Conservation (phyloP, 306 rosid genomes). For the Fragaria ananassa region DNA sequence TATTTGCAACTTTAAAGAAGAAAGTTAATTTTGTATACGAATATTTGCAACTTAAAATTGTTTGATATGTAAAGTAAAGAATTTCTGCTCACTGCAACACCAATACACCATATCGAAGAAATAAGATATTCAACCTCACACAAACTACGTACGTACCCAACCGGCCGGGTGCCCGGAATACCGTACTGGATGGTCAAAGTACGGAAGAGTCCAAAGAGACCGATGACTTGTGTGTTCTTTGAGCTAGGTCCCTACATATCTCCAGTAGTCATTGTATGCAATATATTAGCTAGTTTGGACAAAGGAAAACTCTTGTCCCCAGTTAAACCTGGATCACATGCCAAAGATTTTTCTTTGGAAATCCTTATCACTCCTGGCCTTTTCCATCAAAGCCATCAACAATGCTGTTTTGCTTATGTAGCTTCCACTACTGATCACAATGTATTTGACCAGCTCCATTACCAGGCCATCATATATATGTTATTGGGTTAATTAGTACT, state of each 20-base stretch:
- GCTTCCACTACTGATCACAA: too few relatives aligned
- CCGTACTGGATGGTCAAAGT: not conserved
- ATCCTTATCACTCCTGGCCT: too few relatives aligned
- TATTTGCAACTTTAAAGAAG: not conserved
- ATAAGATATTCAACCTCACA: not conserved
- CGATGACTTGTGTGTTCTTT: not conserved
- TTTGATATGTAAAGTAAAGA: not conserved
- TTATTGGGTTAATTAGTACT: too few relatives aligned
- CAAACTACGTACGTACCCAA: not conserved
- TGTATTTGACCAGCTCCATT: too few relatives aligned
- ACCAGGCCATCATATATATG: too few relatives aligned
- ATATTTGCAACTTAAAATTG: too few relatives aligned
- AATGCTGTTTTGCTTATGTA: too few relatives aligned
- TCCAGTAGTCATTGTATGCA: not conserved
- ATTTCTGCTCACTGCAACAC: not conserved
- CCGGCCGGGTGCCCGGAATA: not conserved
- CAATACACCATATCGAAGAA: not conserved
- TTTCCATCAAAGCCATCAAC: too few relatives aligned
- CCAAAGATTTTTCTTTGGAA: too few relatives aligned
- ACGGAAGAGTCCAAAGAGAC: not conserved
- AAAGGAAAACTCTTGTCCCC: too few relatives aligned
- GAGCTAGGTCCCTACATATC: not conserved
- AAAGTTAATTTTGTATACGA: not conserved
- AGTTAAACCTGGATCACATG: too few relatives aligned
- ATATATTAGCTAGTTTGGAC: too few relatives aligned